These are phyloP conservation scores for Striga hermonthica DNA, from an alignment of 305 asterid genomes.

Conservation along the genomic window DNA sequence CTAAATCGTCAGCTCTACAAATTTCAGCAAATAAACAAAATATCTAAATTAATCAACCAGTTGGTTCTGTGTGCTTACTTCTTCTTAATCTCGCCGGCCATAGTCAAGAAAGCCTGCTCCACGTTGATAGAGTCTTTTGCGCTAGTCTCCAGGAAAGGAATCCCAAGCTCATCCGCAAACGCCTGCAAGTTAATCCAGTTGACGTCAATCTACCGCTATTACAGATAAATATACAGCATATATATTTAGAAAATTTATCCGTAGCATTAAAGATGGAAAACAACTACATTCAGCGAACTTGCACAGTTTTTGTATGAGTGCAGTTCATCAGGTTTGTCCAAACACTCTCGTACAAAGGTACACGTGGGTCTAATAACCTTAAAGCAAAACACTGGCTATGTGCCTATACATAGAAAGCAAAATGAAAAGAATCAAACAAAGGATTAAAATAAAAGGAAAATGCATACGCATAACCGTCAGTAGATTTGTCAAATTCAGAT, in stretches of 20 bases:
- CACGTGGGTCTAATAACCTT: not conserved
- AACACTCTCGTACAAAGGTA: not conserved
- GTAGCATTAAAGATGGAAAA: not conserved
- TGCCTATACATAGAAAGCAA: no score
- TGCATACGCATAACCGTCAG: no score
- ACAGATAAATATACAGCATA: not conserved
- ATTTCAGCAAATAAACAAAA: no score
- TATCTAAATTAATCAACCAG: conserved; percentile 10
- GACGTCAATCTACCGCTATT: not conserved
- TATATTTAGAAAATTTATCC: no score
- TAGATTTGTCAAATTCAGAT: no score
- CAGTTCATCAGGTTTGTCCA: conserved; percentile 7
- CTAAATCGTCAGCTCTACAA: no score
- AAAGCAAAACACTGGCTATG: not conserved
- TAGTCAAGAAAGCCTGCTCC: conserved; percentile 94
- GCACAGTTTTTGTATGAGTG: not conserved
- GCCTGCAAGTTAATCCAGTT: conserved; percentile 49
- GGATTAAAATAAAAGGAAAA: no score
- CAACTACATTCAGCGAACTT: not conserved
- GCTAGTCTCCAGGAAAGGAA: conserved; percentile 95
- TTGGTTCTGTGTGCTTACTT: conserved; percentile 40
- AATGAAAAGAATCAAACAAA: no score
- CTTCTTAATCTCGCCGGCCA: conserved; percentile 94
- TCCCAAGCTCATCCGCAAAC: conserved; percentile 90
- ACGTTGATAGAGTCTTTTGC: conserved; percentile 90